These are phyloP conservation scores for Arthroderma sp. DNA, from an alignment of 2,329 filamentous ascomycete species.

Conservation along the genomic window DNA sequence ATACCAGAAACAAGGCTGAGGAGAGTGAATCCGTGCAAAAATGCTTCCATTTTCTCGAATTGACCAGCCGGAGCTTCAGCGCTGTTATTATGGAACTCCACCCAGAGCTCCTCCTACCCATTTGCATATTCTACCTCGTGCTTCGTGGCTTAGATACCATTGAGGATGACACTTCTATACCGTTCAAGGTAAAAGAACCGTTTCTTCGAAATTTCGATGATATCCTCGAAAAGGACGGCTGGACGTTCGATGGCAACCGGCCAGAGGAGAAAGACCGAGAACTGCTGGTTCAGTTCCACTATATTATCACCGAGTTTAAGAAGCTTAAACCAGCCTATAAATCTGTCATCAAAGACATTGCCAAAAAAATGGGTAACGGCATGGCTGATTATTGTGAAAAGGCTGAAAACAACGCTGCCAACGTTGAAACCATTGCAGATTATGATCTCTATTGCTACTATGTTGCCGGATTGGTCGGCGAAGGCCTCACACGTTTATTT, in stretches of 20 bases:
- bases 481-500: slow-evolving; percentile 81
- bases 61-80: slow-evolving; percentile 86
- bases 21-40: slow-evolving; percentile 60
- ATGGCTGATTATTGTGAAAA: slow-evolving; percentile 94
- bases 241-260: slow-evolving; percentile 77
- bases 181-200: slow-evolving; percentile 68
- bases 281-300: slow-evolving; percentile 81
- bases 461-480: slow-evolving; percentile 94
- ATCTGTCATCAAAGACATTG: slow-evolving; percentile 83
- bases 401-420: slow-evolving; percentile 64
- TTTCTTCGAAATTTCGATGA: slow-evolving; percentile 71
- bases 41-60: slow-evolving; percentile 75
- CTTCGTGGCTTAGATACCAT: slow-evolving; percentile 93
- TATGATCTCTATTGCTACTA: slow-evolving; percentile 98
- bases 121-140: slow-evolving; percentile 84
- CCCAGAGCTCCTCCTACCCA: slow-evolving; percentile 78
- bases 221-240: slow-evolving; percentile 68
- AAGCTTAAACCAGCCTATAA: slow-evolving; percentile 74
- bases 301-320: slow-evolving; percentile 74
- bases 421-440: slow-evolving; percentile 69
- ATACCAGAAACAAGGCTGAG: slow-evolving; percentile 62
- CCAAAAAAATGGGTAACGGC: slow-evolving; percentile 87
- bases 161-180: slow-evolving; percentile 94
- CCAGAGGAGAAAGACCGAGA: slow-evolving; percentile 90
- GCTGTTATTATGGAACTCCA: slow-evolving; percentile 93